Conservation (phyloP, 306 rosid species). For the Medicago arabica region DNA sequence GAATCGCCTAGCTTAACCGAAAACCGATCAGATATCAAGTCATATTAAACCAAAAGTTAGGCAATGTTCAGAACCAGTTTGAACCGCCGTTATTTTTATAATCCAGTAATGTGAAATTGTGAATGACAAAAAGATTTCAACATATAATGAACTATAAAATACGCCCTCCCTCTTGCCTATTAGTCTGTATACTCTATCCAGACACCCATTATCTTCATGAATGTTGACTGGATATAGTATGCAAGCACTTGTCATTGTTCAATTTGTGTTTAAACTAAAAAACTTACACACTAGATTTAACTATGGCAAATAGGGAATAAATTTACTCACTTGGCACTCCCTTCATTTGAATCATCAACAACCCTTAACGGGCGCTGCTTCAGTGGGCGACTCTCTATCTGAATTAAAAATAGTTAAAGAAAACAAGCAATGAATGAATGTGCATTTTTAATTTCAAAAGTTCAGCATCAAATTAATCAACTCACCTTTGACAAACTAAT, state of each 20-base stretch:
- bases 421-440: conserved; percentile 2
- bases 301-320: conserved; percentile 4
- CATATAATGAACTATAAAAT: too few relatives aligned
- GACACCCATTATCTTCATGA: conserved; percentile 24
- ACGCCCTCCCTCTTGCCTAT: not conserved
- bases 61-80: not conserved
- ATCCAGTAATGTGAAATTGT: too few relatives aligned
- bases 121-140: too few relatives aligned
- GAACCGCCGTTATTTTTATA: too few relatives aligned
- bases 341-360: conserved; percentile 79
- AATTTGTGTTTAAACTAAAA: not conserved
- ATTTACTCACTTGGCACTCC: conserved; percentile 76
- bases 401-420: conserved; percentile 46
- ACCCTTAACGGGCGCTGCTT: conserved; percentile 72
- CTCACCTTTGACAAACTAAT: conserved; percentile 78
- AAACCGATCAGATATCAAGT: not conserved
- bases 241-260: conserved; percentile 36
- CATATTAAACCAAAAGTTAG: not conserved
- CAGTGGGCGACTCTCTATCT: conserved; percentile 90
- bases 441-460: conserved; percentile 6
- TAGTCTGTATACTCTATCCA: not conserved
- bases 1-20: not conserved
- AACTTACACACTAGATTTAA: not conserved
- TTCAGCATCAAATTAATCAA: conserved; percentile 24
- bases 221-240: conserved; percentile 19